Percentiles rank a stretch among this genome's conserved stretches.
Conservation (phyloP, 139 green algal genomes). For the Chlamydomonas asymmetrica region DNA sequence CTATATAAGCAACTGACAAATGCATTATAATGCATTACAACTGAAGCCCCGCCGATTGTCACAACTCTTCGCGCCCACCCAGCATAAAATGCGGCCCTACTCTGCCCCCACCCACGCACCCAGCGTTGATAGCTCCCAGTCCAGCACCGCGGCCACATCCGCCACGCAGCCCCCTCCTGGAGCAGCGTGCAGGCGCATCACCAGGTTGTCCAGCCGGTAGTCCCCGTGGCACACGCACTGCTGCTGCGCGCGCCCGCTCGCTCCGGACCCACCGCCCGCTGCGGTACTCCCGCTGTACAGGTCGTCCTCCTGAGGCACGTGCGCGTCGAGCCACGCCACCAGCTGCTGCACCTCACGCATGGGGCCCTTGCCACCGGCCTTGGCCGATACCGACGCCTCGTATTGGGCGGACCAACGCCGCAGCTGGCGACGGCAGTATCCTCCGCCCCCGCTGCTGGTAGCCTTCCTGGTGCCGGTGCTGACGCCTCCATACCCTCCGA, state of each 20-base stretch:
- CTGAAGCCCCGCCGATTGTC: too few relatives aligned
- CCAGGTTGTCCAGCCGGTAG: constrained; percentile 95
- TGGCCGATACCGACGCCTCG: constrained; percentile 41
- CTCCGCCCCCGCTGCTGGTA: background rate
- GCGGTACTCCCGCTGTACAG: too few relatives aligned
- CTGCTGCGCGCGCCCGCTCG: too few relatives aligned
- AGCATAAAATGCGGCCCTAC: too few relatives aligned
- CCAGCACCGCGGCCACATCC: constrained; percentile 94
- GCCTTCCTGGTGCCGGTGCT: background rate
- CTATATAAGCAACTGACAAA: too few relatives aligned
- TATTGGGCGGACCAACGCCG: constrained; percentile 81
- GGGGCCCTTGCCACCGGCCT: too few relatives aligned
- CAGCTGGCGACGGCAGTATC: constrained; percentile 80
- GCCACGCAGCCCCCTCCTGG: too few relatives aligned
- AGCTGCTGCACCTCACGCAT: constrained; percentile 69
- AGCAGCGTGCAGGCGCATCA: too few relatives aligned
- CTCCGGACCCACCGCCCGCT: background rate
- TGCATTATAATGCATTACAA: too few relatives aligned
- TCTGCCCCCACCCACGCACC: too few relatives aligned
- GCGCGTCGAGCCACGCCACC: constrained; percentile 65
- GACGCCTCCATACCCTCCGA: constrained; percentile 45
- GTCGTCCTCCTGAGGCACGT: constrained; percentile 70
- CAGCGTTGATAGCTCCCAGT: constrained; percentile 99
- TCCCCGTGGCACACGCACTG: constrained; percentile 90
- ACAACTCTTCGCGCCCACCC: too few relatives aligned